Conservation (phyloP, 805 yeast species). For the Torulaspora franciscae region DNA sequence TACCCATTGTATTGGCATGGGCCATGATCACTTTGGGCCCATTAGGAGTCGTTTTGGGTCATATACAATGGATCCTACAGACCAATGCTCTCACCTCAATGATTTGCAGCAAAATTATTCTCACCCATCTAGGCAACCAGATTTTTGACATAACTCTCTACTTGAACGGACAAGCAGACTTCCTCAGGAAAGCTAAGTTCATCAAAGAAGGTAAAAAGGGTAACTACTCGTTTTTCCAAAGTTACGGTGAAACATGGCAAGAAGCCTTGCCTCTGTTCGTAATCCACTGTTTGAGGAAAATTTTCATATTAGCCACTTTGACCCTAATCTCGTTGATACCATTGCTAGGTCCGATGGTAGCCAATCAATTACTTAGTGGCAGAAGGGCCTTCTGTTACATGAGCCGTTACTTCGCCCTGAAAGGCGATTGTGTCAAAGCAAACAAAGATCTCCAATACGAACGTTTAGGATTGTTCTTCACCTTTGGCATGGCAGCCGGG, state of each 20-base stretch:
- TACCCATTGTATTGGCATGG: constrained; percentile 29
- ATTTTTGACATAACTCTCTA: constrained; percentile 24
- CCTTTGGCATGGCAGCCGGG: constrained; percentile 51
- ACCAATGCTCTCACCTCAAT: constrained; percentile 27
- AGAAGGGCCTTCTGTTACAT: constrained; percentile 29
- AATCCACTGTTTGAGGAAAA: constrained; percentile 9
- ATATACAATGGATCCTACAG: constrained; percentile 31
- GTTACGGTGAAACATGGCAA: neutral
- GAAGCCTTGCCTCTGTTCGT: constrained; percentile 1
- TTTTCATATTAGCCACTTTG: constrained; percentile 10
- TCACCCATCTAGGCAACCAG: constrained; percentile 23
- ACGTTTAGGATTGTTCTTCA: constrained; percentile 39
- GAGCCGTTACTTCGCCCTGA: constrained; percentile 23
- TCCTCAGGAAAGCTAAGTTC: constrained; percentile 17
- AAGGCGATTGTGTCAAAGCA: constrained; percentile 25
- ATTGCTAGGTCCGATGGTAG: constrained; percentile 33
- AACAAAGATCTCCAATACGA: constrained; percentile 34
- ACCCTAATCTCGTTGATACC: constrained; percentile 32
- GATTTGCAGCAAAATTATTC: constrained; percentile 23
- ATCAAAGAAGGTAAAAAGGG: constrained; percentile 5
- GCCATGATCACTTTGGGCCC: constrained; percentile 31
- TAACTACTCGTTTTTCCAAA: neutral
- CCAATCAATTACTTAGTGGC: constrained; percentile 27
- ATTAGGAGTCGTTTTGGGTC: constrained; percentile 29
- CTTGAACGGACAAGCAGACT: constrained; percentile 16